Percentiles rank a stretch among this genome's conserved stretches.
Evolutionary conservation across 768 basidiomycete genomes (phyloP).

Genomic region (Tylopilus subfusipes): DNA sequence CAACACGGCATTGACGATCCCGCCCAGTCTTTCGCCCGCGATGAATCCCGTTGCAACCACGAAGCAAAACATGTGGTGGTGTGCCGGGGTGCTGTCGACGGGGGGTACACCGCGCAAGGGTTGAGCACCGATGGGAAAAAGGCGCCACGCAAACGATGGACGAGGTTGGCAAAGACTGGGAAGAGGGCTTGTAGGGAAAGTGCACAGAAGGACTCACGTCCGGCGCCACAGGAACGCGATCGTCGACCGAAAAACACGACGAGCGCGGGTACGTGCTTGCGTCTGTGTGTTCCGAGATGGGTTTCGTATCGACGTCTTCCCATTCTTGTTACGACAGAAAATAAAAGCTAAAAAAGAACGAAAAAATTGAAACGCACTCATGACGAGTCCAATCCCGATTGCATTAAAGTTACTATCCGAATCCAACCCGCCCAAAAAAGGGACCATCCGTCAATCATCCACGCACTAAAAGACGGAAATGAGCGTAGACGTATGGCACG

Average conservation of each 20-base stretch:
- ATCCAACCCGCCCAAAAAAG: background rate
- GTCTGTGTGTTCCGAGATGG: background rate
- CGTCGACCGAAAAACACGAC: conserved; percentile 25
- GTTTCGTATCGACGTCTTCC: background rate
- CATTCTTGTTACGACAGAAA: background rate
- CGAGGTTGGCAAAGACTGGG: background rate
- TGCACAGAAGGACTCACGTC: background rate
- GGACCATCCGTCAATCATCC: background rate
- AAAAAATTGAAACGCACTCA: background rate
- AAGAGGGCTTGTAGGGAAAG: background rate
- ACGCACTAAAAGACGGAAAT: background rate
- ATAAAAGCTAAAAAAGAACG: background rate
- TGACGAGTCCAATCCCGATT: conserved; percentile 18
- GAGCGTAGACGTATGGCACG: conserved; percentile 17
- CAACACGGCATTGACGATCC: conserved; percentile 32
- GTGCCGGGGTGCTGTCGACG: background rate
- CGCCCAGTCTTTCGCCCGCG: conserved; percentile 40
- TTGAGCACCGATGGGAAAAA: background rate
- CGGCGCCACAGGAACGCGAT: conserved; percentile 21
- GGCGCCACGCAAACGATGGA: background rate
- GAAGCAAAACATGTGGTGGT: background rate
- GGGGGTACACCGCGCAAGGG: background rate
- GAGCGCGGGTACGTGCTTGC: conserved; percentile 20
- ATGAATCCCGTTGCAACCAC: conserved; percentile 37
- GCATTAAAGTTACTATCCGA: conserved; percentile 25